Base-by-base conservation (phyloP, 345 rosid genomes). In the Eucalyptus marginata region DNA sequence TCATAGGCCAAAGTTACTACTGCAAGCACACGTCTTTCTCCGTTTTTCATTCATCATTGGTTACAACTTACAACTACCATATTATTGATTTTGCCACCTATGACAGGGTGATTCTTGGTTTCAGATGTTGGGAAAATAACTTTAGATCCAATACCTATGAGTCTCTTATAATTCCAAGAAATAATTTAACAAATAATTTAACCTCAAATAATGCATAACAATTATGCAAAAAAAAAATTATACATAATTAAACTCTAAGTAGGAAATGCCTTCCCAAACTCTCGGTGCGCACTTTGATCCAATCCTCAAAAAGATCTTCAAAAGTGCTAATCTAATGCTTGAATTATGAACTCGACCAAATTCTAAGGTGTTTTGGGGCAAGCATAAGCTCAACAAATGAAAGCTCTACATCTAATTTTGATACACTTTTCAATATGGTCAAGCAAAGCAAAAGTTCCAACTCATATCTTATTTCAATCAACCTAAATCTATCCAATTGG, bases 241-340 rank as follows among this genome's bases (percentile, higher is more conserved):
- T 3, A 52, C 29, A 22, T 56, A 56, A 56, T 56, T 0, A 56
- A 56, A 56, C 62, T 56, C 62, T 56, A 8, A 56, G 62, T 56
- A 56, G 62, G 29, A 56, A 56, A 24, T 56, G 62, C 0, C 62
- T 56, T 56, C 0, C 12, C 29, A 56, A 56, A 56, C 13, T 56
- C 62, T 56, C 0, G 6, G 0, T 1, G 6, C 29, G 29, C 62
- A 56, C 6, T 24, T 0, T 24, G 0, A 24, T 56, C 29, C 29
- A 56, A 24, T 56, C 62, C 62, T 56, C 0, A 56, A 56, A 22
- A 24, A 56, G 24, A 56, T 56, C 62, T 24, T 24, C 1, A 0
- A 3, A 56, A 56, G 62, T 0, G 62, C 62, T 56, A 56, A 24
- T 56, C 62, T 56, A 56, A 56, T 56, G 27, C 62, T 56, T 0